Evolutionary conservation across 306 rosid species (phyloP).

Genomic region (Prunus mongolica): DNA sequence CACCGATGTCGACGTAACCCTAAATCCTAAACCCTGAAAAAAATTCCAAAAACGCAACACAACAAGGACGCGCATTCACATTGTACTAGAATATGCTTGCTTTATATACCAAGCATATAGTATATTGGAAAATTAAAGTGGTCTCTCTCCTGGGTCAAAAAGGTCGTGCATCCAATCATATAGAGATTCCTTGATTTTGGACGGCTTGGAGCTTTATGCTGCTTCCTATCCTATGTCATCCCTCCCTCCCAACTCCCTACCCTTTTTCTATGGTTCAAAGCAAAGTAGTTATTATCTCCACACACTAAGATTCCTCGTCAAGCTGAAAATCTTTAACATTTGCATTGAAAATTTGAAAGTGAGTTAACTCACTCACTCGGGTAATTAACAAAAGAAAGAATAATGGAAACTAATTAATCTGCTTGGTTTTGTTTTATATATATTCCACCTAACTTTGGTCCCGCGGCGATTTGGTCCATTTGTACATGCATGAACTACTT

Average conservation of each 20-base stretch:
- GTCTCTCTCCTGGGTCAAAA: not conserved
- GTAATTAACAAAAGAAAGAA: no score
- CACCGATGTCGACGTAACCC: no score
- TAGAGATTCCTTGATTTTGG: not conserved
- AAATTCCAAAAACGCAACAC: no score
- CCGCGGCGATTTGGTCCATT: not conserved
- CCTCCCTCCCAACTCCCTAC: no score
- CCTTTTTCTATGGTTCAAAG: not conserved
- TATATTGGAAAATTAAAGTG: not conserved
- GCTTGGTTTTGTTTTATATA: not conserved
- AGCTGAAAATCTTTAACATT: not conserved
- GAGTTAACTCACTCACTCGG: no score
- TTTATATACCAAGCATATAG: no score
- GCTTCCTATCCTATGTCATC: no score
- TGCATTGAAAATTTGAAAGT: not conserved
- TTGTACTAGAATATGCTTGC: no score
- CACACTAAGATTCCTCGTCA: not conserved
- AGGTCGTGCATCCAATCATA: not conserved
- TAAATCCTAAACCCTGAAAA: no score
- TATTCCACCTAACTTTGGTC: no score
- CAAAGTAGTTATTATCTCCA: not conserved
- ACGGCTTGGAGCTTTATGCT: not conserved
- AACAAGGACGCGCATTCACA: no score
- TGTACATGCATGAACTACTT: not conserved
- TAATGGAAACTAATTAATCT: not conserved